Conservation (phyloP, 257 asterid genomes). For the Lantana camara region DNA sequence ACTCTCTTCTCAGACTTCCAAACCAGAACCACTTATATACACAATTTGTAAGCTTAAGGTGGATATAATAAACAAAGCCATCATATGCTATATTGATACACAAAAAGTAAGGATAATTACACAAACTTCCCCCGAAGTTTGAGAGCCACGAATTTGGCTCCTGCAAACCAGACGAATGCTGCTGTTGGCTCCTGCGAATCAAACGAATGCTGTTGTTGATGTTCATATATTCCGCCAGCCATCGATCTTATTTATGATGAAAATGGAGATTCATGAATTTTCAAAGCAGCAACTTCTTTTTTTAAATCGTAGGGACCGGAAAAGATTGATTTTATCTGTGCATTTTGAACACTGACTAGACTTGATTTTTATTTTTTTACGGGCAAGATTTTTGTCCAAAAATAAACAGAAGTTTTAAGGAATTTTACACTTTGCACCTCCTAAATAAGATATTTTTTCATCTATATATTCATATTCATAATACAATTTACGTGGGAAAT, state of each 20-base stretch:
- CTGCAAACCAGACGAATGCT: conserved; percentile 48
- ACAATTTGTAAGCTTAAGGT: too few relatives aligned
- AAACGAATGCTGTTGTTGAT: conserved; percentile 53
- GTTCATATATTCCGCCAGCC: conserved; percentile 37
- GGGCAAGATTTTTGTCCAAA: not conserved
- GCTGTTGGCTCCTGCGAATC: conserved; percentile 67
- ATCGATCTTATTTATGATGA: conserved; percentile 26
- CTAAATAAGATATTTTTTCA: not conserved
- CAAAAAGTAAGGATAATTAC: too few relatives aligned
- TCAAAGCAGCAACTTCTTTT: too few relatives aligned
- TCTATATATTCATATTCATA: too few relatives aligned
- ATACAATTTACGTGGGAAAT: too few relatives aligned
- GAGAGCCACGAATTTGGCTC: conserved; percentile 74
- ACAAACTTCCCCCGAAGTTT: too few relatives aligned
- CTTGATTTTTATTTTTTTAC: conserved; percentile 11
- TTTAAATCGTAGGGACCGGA: not conserved
- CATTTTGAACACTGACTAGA: not conserved
- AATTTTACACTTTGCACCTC: not conserved
- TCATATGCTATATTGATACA: too few relatives aligned
- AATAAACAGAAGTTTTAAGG: not conserved
- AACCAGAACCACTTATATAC: too few relatives aligned
- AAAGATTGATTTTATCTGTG: not conserved
- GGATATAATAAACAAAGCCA: too few relatives aligned
- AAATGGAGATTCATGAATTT: conserved; percentile 24
- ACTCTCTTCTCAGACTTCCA: too few relatives aligned